These are phyloP conservation scores for Beta vulgaris DNA, from an alignment of 148 eudicot species.

Conservation along the genomic window DNA sequence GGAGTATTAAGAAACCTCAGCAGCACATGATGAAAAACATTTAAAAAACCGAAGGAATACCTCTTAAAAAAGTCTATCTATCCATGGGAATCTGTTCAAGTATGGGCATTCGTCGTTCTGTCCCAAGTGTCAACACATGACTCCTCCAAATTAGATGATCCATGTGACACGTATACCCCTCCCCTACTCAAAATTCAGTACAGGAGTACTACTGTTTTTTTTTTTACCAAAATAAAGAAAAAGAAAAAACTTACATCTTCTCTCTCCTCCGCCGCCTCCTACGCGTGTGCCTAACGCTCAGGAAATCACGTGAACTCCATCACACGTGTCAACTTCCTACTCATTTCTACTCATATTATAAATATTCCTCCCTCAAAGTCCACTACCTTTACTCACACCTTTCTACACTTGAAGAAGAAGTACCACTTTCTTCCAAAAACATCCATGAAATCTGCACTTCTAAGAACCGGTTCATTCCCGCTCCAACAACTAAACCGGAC, in stretches of 20 bases:
- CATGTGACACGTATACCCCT: constrained; percentile 35
- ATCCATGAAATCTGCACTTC: constrained; percentile 45
- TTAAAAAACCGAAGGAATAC: too few species aligned
- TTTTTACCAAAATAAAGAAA: too few species aligned
- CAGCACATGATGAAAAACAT: too few species aligned
- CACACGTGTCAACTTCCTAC: constrained; percentile 27
- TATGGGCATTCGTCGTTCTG: neutral
- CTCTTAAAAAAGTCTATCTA: too few species aligned
- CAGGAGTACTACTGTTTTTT: too few species aligned
- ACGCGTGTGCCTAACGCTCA: constrained; percentile 31
- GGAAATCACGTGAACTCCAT: constrained; percentile 27
- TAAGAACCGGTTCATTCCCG: constrained; percentile 56
- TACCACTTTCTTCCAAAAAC: too few species aligned
- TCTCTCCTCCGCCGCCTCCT: constrained; percentile 20
- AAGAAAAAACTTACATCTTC: too few species aligned
- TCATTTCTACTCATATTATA: constrained; percentile 1
- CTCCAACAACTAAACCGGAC: constrained; percentile 20
- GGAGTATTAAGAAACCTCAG: too few species aligned
- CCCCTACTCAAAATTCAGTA: too few species aligned
- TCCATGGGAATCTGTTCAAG: constrained; percentile 11
- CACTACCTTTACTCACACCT: neutral
- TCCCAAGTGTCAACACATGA: constrained; percentile 18
- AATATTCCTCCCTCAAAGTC: constrained; percentile 8
- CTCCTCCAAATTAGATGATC: constrained; percentile 21
- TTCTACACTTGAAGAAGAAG: neutral